These are phyloP conservation scores for Penicillium corylophilum DNA, from an alignment of 2,329 filamentous ascomycete genomes.

Conservation along the genomic window DNA sequence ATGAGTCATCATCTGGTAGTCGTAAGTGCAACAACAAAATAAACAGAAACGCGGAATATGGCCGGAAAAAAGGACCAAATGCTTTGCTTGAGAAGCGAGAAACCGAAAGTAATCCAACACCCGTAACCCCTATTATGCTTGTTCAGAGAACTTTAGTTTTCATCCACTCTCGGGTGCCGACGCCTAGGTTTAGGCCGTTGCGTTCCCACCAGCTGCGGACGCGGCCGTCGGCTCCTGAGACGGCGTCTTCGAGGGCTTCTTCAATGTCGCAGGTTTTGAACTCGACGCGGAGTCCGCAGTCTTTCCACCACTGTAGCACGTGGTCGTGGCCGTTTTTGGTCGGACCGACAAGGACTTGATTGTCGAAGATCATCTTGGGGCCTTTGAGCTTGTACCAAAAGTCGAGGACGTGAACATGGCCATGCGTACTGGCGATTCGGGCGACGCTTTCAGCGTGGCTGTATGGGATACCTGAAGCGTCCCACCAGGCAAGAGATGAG, in stretches of 20 bases:
- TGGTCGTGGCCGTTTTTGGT: conserved; percentile 82
- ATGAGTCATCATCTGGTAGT: conserved; percentile 17
- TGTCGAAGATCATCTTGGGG: conserved; percentile 76
- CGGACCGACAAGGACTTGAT: conserved; percentile 78
- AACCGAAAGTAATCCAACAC: background rate
- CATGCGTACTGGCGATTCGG: conserved; percentile 80
- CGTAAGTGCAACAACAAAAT: conserved; percentile 7
- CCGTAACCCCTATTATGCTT: conserved; percentile 6
- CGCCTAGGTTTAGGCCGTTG: conserved; percentile 76
- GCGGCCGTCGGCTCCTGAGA: conserved; percentile 67
- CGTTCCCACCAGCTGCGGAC: conserved; percentile 85
- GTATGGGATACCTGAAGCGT: conserved; percentile 74
- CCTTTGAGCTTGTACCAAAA: conserved; percentile 76
- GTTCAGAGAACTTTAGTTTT: conserved; percentile 68
- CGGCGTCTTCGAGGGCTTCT: conserved; percentile 84
- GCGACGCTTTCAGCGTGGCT: conserved; percentile 78
- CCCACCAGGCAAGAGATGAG: conserved; percentile 83
- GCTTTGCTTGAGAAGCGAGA: background rate
- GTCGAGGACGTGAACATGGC: conserved; percentile 79
- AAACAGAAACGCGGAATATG: conserved; percentile 1
- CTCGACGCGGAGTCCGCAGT: conserved; percentile 70
- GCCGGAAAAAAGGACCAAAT: background rate
- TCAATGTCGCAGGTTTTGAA: conserved; percentile 96
- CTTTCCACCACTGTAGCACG: conserved; percentile 91
- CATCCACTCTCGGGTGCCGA: conserved; percentile 88